Conservation (phyloP, 2,329 filamentous ascomycete species). For the Trichothecium sympodiale region DNA sequence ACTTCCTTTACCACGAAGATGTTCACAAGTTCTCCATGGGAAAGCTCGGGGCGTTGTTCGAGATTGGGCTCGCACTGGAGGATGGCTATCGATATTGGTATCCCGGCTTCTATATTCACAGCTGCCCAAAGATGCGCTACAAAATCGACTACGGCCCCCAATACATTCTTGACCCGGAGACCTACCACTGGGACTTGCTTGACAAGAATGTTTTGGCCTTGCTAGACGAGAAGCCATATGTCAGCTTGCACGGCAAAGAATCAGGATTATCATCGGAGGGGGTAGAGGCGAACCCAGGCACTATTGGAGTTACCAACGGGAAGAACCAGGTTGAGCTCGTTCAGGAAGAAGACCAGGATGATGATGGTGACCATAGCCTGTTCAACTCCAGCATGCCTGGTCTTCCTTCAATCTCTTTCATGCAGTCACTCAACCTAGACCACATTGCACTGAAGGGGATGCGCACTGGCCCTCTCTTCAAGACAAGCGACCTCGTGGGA, state of each 20-base stretch:
- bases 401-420: constrained; percentile 41
- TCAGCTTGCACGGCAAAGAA: constrained; percentile 31
- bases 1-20: constrained; percentile 72
- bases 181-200: constrained; percentile 49
- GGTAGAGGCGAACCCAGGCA: constrained; percentile 1
- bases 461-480: constrained; percentile 23
- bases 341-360: constrained; percentile 11
- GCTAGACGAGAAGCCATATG: constrained; percentile 45
- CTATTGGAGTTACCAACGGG: constrained; percentile 3
- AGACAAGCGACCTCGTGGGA: constrained; percentile 39
- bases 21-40: constrained; percentile 60
- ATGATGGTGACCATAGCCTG: constrained; percentile 24
- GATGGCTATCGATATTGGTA: constrained; percentile 68
- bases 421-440: constrained; percentile 46
- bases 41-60: constrained; percentile 63
- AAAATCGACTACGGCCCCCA: constrained; percentile 72
- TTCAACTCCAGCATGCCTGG: constrained; percentile 58
- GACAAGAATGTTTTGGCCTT: constrained; percentile 37
- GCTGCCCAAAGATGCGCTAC: constrained; percentile 73
- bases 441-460: constrained; percentile 43
- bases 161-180: constrained; percentile 60
- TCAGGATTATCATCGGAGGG: constrained; percentile 4
- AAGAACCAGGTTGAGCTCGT: constrained; percentile 10
- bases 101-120: constrained; percentile 72
- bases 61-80: constrained; percentile 61